These are phyloP conservation scores for Carex sylvatica DNA, from an alignment of 202 grass and related monocot species.

Conservation along the genomic window DNA sequence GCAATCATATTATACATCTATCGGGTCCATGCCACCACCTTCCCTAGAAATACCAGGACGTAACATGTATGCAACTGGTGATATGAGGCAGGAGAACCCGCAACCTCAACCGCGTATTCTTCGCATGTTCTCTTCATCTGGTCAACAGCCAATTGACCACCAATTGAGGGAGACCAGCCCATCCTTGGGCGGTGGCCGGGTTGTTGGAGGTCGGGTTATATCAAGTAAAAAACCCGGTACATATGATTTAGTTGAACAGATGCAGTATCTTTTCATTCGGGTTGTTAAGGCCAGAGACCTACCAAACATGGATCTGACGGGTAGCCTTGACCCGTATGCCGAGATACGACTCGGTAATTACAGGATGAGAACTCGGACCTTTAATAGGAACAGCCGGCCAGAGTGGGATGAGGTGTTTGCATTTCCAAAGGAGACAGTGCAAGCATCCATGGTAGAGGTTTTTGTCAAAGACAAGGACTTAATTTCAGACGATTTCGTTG, in stretches of 20 bases:
- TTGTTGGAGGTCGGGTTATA: slow-evolving; percentile 47
- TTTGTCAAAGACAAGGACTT: slow-evolving; percentile 72
- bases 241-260: slow-evolving; percentile 89
- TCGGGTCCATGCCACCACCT: slow-evolving; percentile 19
- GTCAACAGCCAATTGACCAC: slow-evolving; percentile 59
- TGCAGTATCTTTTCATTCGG: slow-evolving; percentile 87
- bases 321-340: slow-evolving; percentile 81
- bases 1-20: not conserved
- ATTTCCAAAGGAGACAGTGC: slow-evolving; percentile 58
- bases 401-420: slow-evolving; percentile 91
- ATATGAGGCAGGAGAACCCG: slow-evolving; percentile 30
- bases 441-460: slow-evolving; percentile 49
- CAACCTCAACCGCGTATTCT: slow-evolving; percentile 21
- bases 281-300: slow-evolving; percentile 86
- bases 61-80: not conserved
- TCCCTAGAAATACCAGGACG: not conserved
- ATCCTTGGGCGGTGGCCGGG: slow-evolving; percentile 62
- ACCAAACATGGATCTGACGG: slow-evolving; percentile 69
- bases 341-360: slow-evolving; percentile 80
- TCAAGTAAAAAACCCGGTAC: slow-evolving; percentile 50
- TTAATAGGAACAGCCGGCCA: slow-evolving; percentile 63
- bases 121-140: slow-evolving; percentile 52
- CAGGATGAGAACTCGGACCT: slow-evolving; percentile 56
- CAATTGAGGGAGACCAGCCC: slow-evolving; percentile 79
- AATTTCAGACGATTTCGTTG: slow-evolving; percentile 59